Percentiles rank a stretch among this genome's conserved stretches.
These are phyloP conservation scores for Cordyceps cicadae DNA, from an alignment of 2,329 filamentous ascomycete genomes.

Conservation along the genomic window DNA sequence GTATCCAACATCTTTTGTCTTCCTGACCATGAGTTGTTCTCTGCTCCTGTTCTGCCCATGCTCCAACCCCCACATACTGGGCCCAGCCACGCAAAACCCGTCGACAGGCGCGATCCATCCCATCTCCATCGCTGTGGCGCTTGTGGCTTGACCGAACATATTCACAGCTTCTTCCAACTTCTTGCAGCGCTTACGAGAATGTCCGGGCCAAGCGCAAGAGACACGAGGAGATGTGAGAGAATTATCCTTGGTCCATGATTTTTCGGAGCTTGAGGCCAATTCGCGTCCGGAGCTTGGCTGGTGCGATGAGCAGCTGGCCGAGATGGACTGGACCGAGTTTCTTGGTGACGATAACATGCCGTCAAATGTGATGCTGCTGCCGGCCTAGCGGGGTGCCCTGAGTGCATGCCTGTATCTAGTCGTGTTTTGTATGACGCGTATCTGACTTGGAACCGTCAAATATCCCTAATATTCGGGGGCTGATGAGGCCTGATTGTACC, in stretches of 20 bases:
- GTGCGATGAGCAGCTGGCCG: slow-evolving; percentile 22
- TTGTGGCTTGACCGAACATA: not conserved
- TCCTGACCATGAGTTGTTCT: no score
- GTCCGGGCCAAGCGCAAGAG: slow-evolving; percentile 18
- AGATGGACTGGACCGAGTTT: slow-evolving; percentile 21
- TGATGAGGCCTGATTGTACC: not conserved
- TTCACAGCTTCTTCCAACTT: no score
- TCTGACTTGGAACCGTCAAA: no score
- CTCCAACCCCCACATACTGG: not conserved
- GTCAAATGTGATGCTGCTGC: slow-evolving; percentile 3
- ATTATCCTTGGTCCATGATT: slow-evolving; percentile 17
- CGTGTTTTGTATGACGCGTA: no score
- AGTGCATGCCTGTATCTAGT: no score
- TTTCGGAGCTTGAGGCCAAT: slow-evolving; percentile 17
- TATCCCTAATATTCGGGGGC: no score
- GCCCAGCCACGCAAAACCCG: no score
- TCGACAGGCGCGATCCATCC: no score
- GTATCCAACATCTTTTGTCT: no score
- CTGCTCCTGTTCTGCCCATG: not conserved
- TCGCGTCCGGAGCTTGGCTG: slow-evolving; percentile 18
- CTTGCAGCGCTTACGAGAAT: slow-evolving; percentile 19
- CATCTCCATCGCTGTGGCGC: not conserved
- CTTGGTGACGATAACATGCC: slow-evolving; percentile 16
- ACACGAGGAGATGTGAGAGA: slow-evolving; percentile 17
- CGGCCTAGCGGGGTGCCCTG: not conserved